Evolutionary conservation across 2,329 filamentous ascomycete genomes (phyloP), one percentile per base, ranked within the genome.

Genomic region (Acrocalymma vagum): DNA sequence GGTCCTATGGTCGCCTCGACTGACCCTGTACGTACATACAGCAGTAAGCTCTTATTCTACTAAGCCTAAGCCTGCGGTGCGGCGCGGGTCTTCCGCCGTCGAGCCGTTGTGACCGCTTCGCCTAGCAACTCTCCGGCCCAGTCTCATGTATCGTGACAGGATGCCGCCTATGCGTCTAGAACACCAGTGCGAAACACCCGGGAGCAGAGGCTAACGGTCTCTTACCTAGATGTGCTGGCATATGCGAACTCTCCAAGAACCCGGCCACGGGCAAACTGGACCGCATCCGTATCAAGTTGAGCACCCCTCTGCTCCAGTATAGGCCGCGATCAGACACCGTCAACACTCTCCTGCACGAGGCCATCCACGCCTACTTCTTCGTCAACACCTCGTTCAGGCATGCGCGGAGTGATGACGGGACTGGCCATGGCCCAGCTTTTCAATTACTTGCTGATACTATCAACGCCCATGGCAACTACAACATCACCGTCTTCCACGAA

Each of bases 351-450:
- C 57, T 76, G 3, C 73, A 75, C 42, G 73, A 76, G 43, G 63
- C 68, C 3, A 74, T 75, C 13, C 72, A 75, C 33, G 72, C 72
- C 17, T 76, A 75, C 48, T 74, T 76, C 59, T 75, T 75, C 56
- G 57, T 76, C 24, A 74, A 69, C 10, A 73, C 71, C 3, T 71
- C 71, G 7, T 74, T 70, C 70, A 55, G 45, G 31, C 70, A 75
- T 41, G 67, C 66, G 7, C 65, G 72, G 6, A 69, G 69, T 9
- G 71, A 74, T 21, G 65, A 70, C 37, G 69, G 70, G 0, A 73
- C 72, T 11, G 72, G 73, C 0, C 73, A 76, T 41, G 73, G 72
- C 1, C 46, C 45, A 8, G 73, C 72, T 5, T 75, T 75, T 39
- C 67, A 72, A 29, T 48, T 73, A 11, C 58, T 75, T 2, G 72